Evolutionary conservation across 2,329 filamentous ascomycete genomes (phyloP), one percentile per base, ranked within the genome.

Genomic region (Teratosphaeria zuluensis): DNA sequence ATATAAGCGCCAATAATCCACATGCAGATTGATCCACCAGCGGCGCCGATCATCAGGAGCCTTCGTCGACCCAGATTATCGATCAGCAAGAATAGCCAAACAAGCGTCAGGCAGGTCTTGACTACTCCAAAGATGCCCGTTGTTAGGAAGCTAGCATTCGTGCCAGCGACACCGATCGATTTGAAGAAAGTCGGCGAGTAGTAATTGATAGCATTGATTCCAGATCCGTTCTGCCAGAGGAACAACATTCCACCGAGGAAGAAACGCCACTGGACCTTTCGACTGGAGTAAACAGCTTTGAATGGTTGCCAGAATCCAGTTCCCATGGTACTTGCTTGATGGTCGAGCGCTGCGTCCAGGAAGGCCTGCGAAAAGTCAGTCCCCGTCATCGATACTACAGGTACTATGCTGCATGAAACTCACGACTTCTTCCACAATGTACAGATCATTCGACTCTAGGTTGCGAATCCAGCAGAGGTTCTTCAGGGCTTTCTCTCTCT

Each of bases 141-240:
- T 0, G 87, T 88, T 38, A 87, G 74, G 62, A 87, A 78, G 12
- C 79, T 78, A 4, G 79, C 80, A 57, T 81, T 86, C 28, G 80
- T 82, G 4, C 82, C 82, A 0, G 73, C 78, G 14, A 88, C 75
- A 14, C 86, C 85, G 48, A 89, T 81, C 12, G 79, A 81, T 61
- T 80, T 80, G 77, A 90, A 89, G 9, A 90, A 81, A 9, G 82
- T 86, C 0, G 87, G 86, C 1, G 77, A 80, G 72, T 87, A 89
- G 74, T 90, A 90, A 76, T 90, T 90, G 75, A 89, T 86, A 21
- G 87, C 87, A 65, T 90, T 90, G 75, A 90, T 90, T 2, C 88
- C 88, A 2, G 77, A 80, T 55, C 85, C 85, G 66, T 92, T 92
- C 73, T 92, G 89, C 80, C 85, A 90, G 56, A 92, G 76, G 77